Evolutionary conservation across 1,284 basidiomycete species (phyloP).

Genomic region (Sphagnurus paluster): DNA sequence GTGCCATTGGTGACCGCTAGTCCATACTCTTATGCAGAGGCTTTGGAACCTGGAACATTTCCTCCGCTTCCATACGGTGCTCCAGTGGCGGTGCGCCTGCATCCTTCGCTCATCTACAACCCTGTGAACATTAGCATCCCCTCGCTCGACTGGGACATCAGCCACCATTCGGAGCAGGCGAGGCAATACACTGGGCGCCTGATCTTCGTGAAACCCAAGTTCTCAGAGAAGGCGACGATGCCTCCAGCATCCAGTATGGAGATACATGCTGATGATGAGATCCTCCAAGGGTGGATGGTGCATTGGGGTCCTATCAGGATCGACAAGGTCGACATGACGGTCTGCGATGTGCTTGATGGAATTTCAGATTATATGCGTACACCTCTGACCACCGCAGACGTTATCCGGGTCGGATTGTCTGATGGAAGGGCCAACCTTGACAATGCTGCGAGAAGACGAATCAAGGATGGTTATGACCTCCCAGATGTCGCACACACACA

Average conservation of each 20-base stretch:
- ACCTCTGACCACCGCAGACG: conserved; percentile 28
- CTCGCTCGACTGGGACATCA: conserved; percentile 36
- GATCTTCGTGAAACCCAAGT: conserved; percentile 21
- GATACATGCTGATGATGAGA: conserved; percentile 29
- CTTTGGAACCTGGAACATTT: conserved; percentile 30
- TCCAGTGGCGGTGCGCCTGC: conserved; percentile 29
- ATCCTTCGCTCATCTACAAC: conserved; percentile 32
- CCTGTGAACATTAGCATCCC: conserved; percentile 28
- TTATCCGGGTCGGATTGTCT: conserved; percentile 19
- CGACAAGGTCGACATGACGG: conserved; percentile 25
- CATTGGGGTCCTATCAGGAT: conserved; percentile 35
- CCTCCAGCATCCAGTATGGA: conserved; percentile 26
- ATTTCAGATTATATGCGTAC: conserved; percentile 32
- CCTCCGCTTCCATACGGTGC: conserved; percentile 27
- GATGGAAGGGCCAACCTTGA: conserved; percentile 23
- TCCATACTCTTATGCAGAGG: background rate
- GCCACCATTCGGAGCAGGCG: conserved; percentile 31
- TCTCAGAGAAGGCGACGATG: conserved; percentile 25
- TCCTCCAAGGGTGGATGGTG: conserved; percentile 33
- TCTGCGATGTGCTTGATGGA: conserved; percentile 32
- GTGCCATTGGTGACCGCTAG: background rate
- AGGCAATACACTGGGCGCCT: conserved; percentile 28
- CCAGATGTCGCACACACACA: conserved; percentile 19
- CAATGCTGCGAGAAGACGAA: conserved; percentile 24
- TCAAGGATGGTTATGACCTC: conserved; percentile 28